These are phyloP conservation scores for Phytopythium vexans DNA, from an alignment of 352 stramenopile species.

Conservation along the genomic window DNA sequence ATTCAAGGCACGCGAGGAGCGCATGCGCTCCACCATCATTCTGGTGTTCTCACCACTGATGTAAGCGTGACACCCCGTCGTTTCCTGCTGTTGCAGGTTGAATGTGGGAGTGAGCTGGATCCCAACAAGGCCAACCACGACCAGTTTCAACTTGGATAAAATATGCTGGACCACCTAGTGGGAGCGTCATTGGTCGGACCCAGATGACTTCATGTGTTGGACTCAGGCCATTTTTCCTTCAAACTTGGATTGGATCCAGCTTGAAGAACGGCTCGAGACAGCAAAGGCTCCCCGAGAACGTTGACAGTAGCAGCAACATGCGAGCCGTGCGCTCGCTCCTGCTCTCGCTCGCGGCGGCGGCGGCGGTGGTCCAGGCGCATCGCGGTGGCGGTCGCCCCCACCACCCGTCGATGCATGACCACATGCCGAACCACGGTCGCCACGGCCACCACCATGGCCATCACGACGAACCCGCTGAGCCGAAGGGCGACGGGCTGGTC, in stretches of 20 bases:
- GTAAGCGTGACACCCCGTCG: not conserved
- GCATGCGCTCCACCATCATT: conserved; percentile 1
- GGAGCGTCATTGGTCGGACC: not conserved
- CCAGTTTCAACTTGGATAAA: not conserved
- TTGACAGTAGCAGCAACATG: conserved; percentile 5
- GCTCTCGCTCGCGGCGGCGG: conserved; percentile 16
- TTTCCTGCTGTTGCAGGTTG: not conserved
- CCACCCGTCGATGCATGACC: conserved; percentile 3
- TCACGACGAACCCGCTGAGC: conserved; percentile 3
- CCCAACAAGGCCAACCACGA: not conserved
- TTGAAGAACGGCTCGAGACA: conserved; percentile 28
- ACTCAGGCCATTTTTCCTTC: conserved; percentile 8
- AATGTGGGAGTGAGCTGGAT: not conserved
- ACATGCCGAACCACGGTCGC: conserved; percentile 1
- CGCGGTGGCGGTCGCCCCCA: not conserved
- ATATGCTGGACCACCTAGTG: not conserved
- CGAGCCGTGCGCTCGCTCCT: conserved; percentile 15
- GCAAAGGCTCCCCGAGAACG: conserved; percentile 4
- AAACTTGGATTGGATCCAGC: conserved; percentile 22
- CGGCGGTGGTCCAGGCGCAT: conserved; percentile 16
- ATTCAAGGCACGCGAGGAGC: too few species aligned
- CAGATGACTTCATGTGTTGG: not conserved
- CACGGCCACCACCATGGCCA: conserved; percentile 8
- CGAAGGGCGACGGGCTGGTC: conserved; percentile 17
- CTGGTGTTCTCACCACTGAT: not conserved